Evolutionary conservation across 1,284 basidiomycete species (phyloP), one percentile per base, ranked within the genome.

Genomic region (Trichosporon sp.): DNA sequence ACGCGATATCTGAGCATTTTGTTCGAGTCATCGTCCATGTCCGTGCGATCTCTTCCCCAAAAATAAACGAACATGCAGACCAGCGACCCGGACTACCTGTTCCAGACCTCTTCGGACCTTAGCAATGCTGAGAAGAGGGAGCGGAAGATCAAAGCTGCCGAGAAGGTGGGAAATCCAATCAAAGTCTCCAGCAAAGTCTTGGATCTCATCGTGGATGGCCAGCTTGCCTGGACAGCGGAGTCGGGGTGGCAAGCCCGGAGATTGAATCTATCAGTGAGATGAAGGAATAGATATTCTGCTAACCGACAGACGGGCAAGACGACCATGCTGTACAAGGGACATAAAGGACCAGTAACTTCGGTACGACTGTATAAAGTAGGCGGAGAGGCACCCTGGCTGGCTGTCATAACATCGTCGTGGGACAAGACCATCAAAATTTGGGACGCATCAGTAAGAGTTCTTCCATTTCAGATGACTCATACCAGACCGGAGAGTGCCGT

Each of bases 341-440:
- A 97, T 76, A 85, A 84, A 10, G 94, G 89, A 1, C 94, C 94
- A 19, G 90, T 94, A 49, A 94, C 93, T 1, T 87, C 84, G 27
- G 80, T 97, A 29, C 86, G 86, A 4, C 86, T 95, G 71, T 85
- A 72, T 54, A 68, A 68, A 0, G 63, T 73, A 7, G 81, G 82
- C 11, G 57, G 58, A 2, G 56, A 61, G 0, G 61, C 68, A 8
- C 56, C 66, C 7, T 68, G 71, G 65, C 32, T 67, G 10, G 62
- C 66, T 7, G 79, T 96, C 36, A 84, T 95, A 66, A 91, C 90
- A 46, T 91, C 90, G 21, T 92, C 92, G 46, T 96, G 93, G 93
- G 93, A 96, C 77, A 88, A 89, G 89, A 88, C 87, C 0, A 89
- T 95, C 75, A 88, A 87, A 73, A 68, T 92, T 2, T 96, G 92